Evolutionary conservation across 78 protist species (phyloP).

Genomic region (Dictyostelium intermedium): DNA sequence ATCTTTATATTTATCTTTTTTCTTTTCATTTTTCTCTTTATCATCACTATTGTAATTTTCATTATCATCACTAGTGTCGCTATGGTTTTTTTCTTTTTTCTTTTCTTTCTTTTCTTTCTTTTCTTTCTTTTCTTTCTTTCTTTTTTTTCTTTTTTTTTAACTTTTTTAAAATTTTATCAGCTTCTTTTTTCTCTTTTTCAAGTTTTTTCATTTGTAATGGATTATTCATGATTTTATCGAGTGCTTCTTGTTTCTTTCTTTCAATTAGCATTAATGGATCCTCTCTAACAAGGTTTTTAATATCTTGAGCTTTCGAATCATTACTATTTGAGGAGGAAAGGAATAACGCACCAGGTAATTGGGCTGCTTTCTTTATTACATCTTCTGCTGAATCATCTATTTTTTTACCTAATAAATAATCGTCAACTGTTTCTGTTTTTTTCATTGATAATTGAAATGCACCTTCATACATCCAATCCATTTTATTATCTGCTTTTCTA

Average conservation of each 20-base stretch:
- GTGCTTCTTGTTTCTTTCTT: conserved; percentile 49
- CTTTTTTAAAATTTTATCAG: conserved; percentile 64
- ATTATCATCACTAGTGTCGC: conserved; percentile 22
- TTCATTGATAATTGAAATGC: conserved; percentile 17
- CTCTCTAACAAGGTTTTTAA: conserved; percentile 41
- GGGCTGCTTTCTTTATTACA: neutral
- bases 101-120: conserved; percentile 53
- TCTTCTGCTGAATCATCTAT: conserved; percentile 31
- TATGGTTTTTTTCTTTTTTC: conserved; percentile 9
- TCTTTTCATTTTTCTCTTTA: neutral
- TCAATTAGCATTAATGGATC: conserved; percentile 63
- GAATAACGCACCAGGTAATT: conserved; percentile 59
- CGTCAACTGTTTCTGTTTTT: conserved; percentile 35
- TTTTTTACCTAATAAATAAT: conserved; percentile 70
- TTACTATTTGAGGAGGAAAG: neutral
- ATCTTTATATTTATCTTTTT: neutral
- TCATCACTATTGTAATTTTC: conserved; percentile 7
- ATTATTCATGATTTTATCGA: conserved; percentile 13
- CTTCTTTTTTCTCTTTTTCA: conserved; percentile 24
- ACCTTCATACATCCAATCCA: conserved; percentile 88
- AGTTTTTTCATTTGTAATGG: conserved; percentile 66
- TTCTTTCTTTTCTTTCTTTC: conserved; percentile 44
- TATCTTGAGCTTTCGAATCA: conserved; percentile 26
- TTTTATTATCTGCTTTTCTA: conserved; percentile 24
- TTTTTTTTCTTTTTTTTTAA: conserved; percentile 76